Base-by-base conservation (phyloP, 1,284 basidiomycete genomes). In the Leccinum holopus region DNA sequence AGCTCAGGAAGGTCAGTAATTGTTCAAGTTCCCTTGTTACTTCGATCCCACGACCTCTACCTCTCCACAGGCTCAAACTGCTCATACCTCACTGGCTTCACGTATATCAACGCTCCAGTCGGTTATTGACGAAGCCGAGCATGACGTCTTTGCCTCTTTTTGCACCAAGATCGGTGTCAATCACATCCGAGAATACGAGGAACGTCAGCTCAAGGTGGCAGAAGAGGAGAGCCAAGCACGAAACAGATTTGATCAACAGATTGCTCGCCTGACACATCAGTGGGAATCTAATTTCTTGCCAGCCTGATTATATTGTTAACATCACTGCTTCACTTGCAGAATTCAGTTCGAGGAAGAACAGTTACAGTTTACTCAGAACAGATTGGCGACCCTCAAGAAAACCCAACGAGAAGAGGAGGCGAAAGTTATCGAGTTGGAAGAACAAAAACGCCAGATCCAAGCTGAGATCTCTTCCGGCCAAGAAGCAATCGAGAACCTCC, bases 161-260 rank as follows among this genome's bases (percentile, higher is more conserved):
- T 98, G 97, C 75, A 74, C 76, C 41, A 84, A 86, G 61, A 95
- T 99, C 68, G 85, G 88, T 5, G 90, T 98, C 9, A 75, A 78
- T 37, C 88, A 91, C 77, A 96, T 99, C 65, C 88, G 97, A 52
- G 94, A 97, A 66, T 99, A 98, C 75, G 97, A 99, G 77, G 91
- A 94, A 72, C 86, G 92, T 18, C 95, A 98, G 72, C 82, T 98
- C 35, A 92, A 90, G 73, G 84, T 92, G 25, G 92, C 92, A 1
- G 87, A 94, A 72, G 90, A 92, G 68, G 94, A 95, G 75, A 92
- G 85, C 70, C 92, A 93, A 68, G 93, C 92, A 3, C 81, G 93
- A 61, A 79, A 96, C 66, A 84, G 90, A 59, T 97, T 88, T 71
- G 89, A 95, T 65, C 91, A 90, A 11, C 95, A 98, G 75, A 90